phyloP scores from a whole-genome alignment of 345 rosid species.

The Brassica napus region Da-Ae NC_063436.1:29015001-29015500 shows the following conservation, averaged over 20 bases:
- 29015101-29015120: slow-evolving; percentile 58
- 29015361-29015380: slow-evolving; percentile 5
- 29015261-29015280: not conserved
- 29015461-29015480: not conserved
- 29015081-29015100: not conserved
- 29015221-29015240: slow-evolving; percentile 1
- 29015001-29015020: slow-evolving; percentile 67
- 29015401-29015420: not conserved
- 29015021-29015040: not conserved
- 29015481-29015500: slow-evolving; percentile 14
- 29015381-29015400: slow-evolving; percentile 21
- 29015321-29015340: not conserved
- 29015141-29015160: slow-evolving; percentile 84
- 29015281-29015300: slow-evolving; percentile 22
- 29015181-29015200: slow-evolving; percentile 93
- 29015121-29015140: slow-evolving; percentile 92
- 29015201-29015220: not conserved
- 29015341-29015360: no score
- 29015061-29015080: not conserved
- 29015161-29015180: slow-evolving; percentile 97
- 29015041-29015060: not conserved
- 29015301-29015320: slow-evolving; percentile 16
- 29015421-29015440: not conserved
- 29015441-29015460: not conserved
- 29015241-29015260: not conserved